A percentile compares a stretch with the other conserved stretches of the same genome.
Conservation (phyloP, 345 rosid species). For the Brassica rapa region DNA sequence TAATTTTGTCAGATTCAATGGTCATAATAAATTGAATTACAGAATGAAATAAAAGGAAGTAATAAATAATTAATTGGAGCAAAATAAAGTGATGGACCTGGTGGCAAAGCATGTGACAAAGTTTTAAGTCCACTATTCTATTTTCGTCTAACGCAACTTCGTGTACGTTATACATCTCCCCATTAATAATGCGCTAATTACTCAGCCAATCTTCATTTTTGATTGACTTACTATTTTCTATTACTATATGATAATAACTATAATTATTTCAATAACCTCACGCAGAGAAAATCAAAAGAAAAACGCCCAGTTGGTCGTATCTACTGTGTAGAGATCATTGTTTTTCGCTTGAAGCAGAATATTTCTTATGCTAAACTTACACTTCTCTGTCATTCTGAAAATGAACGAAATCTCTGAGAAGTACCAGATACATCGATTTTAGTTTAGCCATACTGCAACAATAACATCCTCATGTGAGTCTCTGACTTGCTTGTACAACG, state of each 20-base stretch:
- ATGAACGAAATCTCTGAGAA: not conserved
- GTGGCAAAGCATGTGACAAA: constrained; percentile 33
- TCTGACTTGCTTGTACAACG: not conserved
- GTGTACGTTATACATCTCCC: constrained; percentile 37
- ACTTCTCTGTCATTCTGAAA: not conserved
- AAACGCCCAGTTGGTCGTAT: not conserved
- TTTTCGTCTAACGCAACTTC: constrained; percentile 31
- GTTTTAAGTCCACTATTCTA: constrained; percentile 16
- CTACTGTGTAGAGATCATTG: not conserved
- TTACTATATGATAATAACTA: not conserved
- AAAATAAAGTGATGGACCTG: constrained; percentile 26
- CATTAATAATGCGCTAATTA: constrained; percentile 33
- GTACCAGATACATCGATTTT: not conserved
- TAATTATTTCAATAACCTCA: not conserved
- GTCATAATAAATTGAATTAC: not conserved
- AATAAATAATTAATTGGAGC: not conserved
- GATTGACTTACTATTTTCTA: constrained; percentile 1
- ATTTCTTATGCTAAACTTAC: not conserved
- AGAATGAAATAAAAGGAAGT: not conserved
- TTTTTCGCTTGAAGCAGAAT: not conserved
- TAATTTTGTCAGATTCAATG: not conserved
- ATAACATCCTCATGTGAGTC: not conserved
- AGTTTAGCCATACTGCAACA: not conserved
- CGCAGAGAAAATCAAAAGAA: not conserved
- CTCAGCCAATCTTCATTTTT: constrained; percentile 26